Evolutionary conservation across 1,284 basidiomycete genomes (phyloP), one percentile per base, ranked within the genome.

Genomic region (Wolfiporia cocos): DNA sequence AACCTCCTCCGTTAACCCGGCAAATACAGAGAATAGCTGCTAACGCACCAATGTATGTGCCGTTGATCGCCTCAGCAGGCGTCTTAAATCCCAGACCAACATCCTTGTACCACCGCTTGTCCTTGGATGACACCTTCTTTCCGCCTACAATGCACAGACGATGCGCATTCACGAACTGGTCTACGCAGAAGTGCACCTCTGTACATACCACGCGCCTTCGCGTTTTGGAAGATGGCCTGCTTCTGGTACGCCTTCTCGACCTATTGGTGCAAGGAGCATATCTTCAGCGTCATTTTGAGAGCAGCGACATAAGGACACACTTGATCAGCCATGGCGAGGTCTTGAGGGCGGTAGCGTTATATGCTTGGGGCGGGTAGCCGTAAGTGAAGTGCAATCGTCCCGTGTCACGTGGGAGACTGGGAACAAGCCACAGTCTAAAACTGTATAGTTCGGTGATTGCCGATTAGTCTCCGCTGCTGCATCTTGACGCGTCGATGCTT

Each of bases 21-120:
- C n/a, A n/a, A n/a, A n/a, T n/a, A n/a, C n/a, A n/a, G n/a, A n/a
- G 18, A 12, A 11, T 7, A 32, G 19, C n/a, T 15, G 14, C 24
- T 15, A 32, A 73, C 86, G 51, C 63, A 92, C 88, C 92, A 64
- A 99, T 92, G 76, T 99, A 99, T 57, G 90, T 89, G 61, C 94
- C 96, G 54, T 82, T 92, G 65, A 99, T 92, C 49, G 96, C 96
- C 63, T 98, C 95, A 59, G 81, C 60, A 47, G 96, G 96, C 44
- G 93, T 99, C 83, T 95, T 95, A 77, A 92, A 96, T 44, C 92
- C 93, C 47, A 97, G 76, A 62, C 93, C 93, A 65, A 96, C 89
- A 71, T 97, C 92, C 78, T 98, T 99, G 78, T 92, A 97, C 96
- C 96, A 99, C 67, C 96, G 78, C 81, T 87, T 95, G 57, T 92